Percentiles rank a stretch among this genome's conserved stretches.
phyloP scores from a whole-genome alignment of 176 grass and related monocot genomes.

The Triticum turgidum region DNA sequence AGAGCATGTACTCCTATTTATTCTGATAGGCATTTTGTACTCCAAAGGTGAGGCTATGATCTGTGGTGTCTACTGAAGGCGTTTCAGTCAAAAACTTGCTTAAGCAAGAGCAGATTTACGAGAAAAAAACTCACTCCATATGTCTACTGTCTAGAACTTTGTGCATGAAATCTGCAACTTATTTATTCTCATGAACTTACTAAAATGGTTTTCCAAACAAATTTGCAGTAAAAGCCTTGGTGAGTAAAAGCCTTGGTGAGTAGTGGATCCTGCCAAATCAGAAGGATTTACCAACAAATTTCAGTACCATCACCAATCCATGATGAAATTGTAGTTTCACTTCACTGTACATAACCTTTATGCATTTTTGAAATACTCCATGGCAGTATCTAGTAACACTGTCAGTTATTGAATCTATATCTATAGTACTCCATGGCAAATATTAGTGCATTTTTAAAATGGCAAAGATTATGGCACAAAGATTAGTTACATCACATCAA shows the following conservation, averaged over 20 bases:
- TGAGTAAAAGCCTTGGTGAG: neutral
- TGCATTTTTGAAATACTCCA: too few species aligned
- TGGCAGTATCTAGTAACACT: too few species aligned
- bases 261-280: constrained; percentile 3
- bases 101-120: neutral
- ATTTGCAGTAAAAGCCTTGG: neutral
- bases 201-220: neutral
- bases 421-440: too few species aligned
- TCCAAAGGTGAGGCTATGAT: too few species aligned
- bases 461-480: too few species aligned
- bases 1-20: too few species aligned
- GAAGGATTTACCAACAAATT: neutral
- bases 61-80: neutral
- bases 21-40: too few species aligned
- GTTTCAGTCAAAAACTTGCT: neutral
- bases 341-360: neutral
- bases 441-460: too few species aligned
- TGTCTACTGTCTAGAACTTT: neutral
- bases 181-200: neutral
- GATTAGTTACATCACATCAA: too few species aligned
- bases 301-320: constrained; percentile 11
- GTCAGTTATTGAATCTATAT: too few species aligned
- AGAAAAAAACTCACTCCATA: neutral
- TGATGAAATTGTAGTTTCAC: neutral
- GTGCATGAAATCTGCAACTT: neutral